Conservation (phyloP, 208 protist genomes). For the Crithidia sp. region DNA sequence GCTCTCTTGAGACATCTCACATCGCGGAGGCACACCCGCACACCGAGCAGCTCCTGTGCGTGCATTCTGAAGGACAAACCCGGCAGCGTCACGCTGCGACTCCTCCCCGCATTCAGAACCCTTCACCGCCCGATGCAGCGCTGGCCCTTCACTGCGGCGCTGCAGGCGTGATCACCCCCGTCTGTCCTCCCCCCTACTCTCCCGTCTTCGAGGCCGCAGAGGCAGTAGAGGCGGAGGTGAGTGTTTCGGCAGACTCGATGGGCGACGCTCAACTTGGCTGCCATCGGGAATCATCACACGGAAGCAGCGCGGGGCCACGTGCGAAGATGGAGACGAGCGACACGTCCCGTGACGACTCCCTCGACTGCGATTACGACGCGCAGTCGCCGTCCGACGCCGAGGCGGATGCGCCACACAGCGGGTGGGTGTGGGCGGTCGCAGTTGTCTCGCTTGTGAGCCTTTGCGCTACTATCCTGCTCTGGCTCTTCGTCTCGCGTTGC, state of each 20-base stretch:
- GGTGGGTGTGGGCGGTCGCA: constrained; percentile 16
- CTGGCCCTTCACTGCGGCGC: neutral
- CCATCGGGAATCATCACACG: neutral
- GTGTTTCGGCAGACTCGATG: neutral
- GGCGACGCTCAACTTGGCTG: neutral
- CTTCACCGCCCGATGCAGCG: neutral
- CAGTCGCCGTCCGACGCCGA: neutral
- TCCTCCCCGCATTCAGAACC: too few relatives aligned
- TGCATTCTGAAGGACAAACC: too few relatives aligned
- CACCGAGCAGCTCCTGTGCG: too few relatives aligned
- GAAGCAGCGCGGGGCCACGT: neutral
- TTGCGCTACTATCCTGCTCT: neutral
- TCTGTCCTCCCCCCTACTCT: neutral
- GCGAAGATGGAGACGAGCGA: neutral
- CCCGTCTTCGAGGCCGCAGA: neutral
- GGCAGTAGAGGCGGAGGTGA: neutral
- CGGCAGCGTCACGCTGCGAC: too few relatives aligned
- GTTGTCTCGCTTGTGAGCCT: constrained; percentile 13
- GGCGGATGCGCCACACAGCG: neutral
- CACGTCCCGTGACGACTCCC: neutral
- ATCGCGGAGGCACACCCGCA: neutral
- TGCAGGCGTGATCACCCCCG: neutral
- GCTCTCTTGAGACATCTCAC: neutral
- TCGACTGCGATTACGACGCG: neutral
- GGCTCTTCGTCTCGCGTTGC: neutral